Conservation (phyloP, 495 filamentous ascomycete species). For the Penicillium coffeae region DNA sequence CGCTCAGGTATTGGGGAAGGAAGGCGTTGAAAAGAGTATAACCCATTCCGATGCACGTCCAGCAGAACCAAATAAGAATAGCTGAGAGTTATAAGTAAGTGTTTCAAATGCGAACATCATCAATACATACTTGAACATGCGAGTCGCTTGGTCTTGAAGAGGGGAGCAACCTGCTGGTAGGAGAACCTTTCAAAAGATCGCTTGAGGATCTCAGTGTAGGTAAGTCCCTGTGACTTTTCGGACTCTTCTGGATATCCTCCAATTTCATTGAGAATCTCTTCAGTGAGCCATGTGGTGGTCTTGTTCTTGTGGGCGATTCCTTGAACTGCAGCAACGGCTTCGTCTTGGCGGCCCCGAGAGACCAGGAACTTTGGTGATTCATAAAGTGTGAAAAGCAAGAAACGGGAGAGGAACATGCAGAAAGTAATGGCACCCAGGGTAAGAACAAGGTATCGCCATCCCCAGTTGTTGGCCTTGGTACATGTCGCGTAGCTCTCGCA, state of each 20-base stretch:
- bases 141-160: slow-evolving; percentile 44
- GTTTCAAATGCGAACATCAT: background rate
- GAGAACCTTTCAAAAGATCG: slow-evolving; percentile 47
- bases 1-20: slow-evolving; percentile 47
- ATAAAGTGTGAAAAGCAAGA: slow-evolving; percentile 46
- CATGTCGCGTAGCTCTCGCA: slow-evolving; percentile 41
- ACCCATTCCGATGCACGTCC: slow-evolving; percentile 48
- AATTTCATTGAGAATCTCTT: slow-evolving; percentile 43
- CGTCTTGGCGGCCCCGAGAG: slow-evolving; percentile 57
- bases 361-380: slow-evolving; percentile 75
- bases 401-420: slow-evolving; percentile 57
- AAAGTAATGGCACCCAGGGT: slow-evolving; percentile 64
- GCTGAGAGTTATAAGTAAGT: slow-evolving; percentile 12
- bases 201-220: slow-evolving; percentile 38
- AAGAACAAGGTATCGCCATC: slow-evolving; percentile 71
- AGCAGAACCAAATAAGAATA: slow-evolving; percentile 42
- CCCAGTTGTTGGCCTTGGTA: slow-evolving; percentile 56
- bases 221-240: slow-evolving; percentile 25
- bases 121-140: slow-evolving; percentile 30
- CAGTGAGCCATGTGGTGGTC: slow-evolving; percentile 44
- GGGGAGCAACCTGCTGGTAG: slow-evolving; percentile 39
- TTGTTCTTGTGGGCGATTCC: slow-evolving; percentile 45
- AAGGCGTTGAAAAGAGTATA: slow-evolving; percentile 51
- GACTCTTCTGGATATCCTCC: slow-evolving; percentile 35
- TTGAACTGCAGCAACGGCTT: slow-evolving; percentile 63